Conservation (phyloP, 495 filamentous ascomycete species). For the Annulohypoxylon maeteangense region DNA sequence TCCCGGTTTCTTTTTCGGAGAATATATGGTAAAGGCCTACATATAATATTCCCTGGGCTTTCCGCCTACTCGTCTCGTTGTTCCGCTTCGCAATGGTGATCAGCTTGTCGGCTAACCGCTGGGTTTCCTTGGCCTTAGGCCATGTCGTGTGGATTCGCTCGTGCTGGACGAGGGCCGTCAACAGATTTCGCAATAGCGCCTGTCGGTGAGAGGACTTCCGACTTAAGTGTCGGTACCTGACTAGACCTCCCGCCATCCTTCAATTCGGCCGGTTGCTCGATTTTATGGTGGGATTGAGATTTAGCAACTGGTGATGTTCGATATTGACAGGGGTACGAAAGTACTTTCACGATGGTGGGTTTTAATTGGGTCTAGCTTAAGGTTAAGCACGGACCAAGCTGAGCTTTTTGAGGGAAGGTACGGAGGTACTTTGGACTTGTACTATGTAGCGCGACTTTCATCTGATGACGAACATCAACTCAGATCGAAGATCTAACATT, state of each 20-base stretch:
- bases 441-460: conserved; percentile 40
- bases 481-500: conserved; percentile 3
- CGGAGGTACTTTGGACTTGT: conserved; percentile 2
- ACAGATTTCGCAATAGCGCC: conserved; percentile 93
- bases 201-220: conserved; percentile 87
- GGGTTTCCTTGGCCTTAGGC: conserved; percentile 96
- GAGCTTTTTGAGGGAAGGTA: conserved; percentile 6
- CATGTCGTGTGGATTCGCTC: conserved; percentile 95
- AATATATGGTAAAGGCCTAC: conserved; percentile 62
- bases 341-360: conserved; percentile 5
- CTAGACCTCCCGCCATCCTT: conserved; percentile 82
- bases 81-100: conserved; percentile 93
- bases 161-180: conserved; percentile 92
- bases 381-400: conserved; percentile 17
- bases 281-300: not conserved
- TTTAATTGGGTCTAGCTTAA: conserved; percentile 15
- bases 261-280: conserved; percentile 13
- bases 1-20: not conserved
- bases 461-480: conserved; percentile 31
- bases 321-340: conserved; percentile 27
- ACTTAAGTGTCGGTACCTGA: conserved; percentile 87
- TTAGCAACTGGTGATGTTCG: not conserved
- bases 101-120: conserved; percentile 89
- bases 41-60: conserved; percentile 79
- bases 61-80: conserved; percentile 75